Evolutionary conservation across 1,284 basidiomycete species (phyloP).

Genomic region (Xerocomus minutiporus): DNA sequence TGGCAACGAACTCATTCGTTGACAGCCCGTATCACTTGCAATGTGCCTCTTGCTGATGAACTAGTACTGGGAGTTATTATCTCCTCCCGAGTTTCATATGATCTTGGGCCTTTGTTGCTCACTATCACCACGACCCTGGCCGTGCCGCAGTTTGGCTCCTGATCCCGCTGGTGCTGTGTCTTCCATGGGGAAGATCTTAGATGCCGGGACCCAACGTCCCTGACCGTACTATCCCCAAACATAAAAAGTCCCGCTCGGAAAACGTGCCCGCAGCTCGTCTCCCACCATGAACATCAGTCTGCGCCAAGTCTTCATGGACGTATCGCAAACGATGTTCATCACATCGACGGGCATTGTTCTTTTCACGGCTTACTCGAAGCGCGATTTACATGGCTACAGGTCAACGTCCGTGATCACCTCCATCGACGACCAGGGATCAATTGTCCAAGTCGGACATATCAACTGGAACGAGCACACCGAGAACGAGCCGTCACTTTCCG

Average conservation of each 20-base stretch:
- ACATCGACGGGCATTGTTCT: constrained; percentile 17
- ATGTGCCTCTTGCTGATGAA: neutral
- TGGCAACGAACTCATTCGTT: neutral
- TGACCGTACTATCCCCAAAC: neutral
- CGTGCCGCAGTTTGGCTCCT: neutral
- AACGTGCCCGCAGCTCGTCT: neutral
- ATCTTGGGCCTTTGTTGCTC: neutral
- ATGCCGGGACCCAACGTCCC: neutral
- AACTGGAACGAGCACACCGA: constrained; percentile 13
- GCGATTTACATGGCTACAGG: neutral
- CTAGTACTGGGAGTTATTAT: neutral
- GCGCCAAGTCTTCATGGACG: constrained; percentile 10
- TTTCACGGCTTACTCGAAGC: constrained; percentile 8
- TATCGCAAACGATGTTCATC: constrained; percentile 17
- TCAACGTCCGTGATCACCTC: constrained; percentile 14
- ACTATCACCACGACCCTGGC: neutral
- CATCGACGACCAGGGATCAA: constrained; percentile 8
- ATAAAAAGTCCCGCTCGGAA: neutral
- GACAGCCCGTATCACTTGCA: no score
- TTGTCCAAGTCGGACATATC: constrained; percentile 11
- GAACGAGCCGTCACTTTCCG: constrained; percentile 1
- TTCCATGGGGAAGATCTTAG: neutral
- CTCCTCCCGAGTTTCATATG: neutral
- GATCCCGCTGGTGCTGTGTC: neutral
- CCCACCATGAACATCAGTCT: constrained; percentile 20